Evolutionary conservation across 495 filamentous ascomycete species (phyloP), one percentile per base, ranked within the genome.

Genomic region (Arthonia radiata): DNA sequence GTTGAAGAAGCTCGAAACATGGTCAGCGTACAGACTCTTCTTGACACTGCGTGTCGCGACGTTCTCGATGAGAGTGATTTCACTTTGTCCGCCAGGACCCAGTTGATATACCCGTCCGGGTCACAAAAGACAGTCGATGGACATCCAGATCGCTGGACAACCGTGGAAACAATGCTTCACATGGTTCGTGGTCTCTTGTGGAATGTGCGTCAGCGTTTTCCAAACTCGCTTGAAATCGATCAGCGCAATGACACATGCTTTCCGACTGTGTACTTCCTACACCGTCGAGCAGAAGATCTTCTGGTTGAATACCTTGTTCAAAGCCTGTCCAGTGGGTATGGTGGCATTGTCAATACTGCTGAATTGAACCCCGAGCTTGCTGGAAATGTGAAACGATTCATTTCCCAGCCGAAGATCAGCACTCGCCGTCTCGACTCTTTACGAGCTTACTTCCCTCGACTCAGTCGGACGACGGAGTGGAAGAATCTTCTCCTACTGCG

Each of bases 51-150:
- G 52, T 42, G 17, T 14, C 50, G 60, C 6, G 64, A 69, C 38
- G 42, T 69, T 1, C 37, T 69, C 0, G 64, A 67, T 34, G 64
- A 69, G 30, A 61, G 50, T 4, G 64, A 69, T 29, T 52, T 52
- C 16, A 61, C 56, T 0, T 34, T 68, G 5, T 47, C 57, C 0
- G 46, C 55, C 0, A 48, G 47, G 16, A 27, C 43, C 2, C 42
- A 52, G 18, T 23, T 53, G 25, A 51, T 53, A 3, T 63, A 62
- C 24, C 60, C 59, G 0, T 50, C 47, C 3, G 59, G 59, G 0
- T 36, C 49, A 1, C 53, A 60, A 24, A 46, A 47, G 35, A 35
- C 46, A 2, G 46, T 64, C 0, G 57, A 63, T 36, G 54, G 58
- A 5, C 35, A 58, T 27, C 57, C 58, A 0, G 49, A 53, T 18